These are phyloP conservation scores for Cercospora zeina DNA, from an alignment of 2,329 filamentous ascomycete genomes.

Conservation along the genomic window DNA sequence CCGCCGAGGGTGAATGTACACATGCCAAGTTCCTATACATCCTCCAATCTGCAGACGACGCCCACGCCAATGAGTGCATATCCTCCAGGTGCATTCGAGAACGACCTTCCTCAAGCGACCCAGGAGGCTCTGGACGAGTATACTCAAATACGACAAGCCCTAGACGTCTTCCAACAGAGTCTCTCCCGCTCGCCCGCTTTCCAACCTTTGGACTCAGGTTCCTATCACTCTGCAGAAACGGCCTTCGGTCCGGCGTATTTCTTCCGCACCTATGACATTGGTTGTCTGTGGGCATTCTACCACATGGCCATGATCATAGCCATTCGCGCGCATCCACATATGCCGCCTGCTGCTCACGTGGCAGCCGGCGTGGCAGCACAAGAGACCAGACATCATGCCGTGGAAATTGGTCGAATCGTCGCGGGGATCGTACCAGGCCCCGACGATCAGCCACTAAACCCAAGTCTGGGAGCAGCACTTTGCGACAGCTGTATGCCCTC, in stretches of 20 bases:
- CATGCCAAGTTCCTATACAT: conserved; percentile 47
- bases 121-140: conserved; percentile 75
- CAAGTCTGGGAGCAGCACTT: conserved; percentile 74
- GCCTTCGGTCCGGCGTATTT: conserved; percentile 81
- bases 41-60: conserved; percentile 23
- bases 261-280: conserved; percentile 84
- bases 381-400: conserved; percentile 70
- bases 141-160: conserved; percentile 70
- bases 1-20: conserved; percentile 43
- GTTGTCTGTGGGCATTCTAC: conserved; percentile 82
- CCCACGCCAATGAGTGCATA: conserved; percentile 32
- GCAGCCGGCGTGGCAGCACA: conserved; percentile 76
- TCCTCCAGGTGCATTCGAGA: conserved; percentile 48
- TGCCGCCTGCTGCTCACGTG: conserved; percentile 88
- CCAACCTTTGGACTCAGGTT: conserved; percentile 70
- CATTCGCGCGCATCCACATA: conserved; percentile 78
- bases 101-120: conserved; percentile 64
- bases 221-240: conserved; percentile 60
- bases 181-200: conserved; percentile 68
- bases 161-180: conserved; percentile 64
- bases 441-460: conserved; percentile 63
- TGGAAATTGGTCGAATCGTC: conserved; percentile 75
- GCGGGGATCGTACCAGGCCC: conserved; percentile 62
- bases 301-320: conserved; percentile 82
- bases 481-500: conserved; percentile 79